Base-by-base conservation (phyloP, 768 basidiomycete genomes). In the Suillus sp. region DNA sequence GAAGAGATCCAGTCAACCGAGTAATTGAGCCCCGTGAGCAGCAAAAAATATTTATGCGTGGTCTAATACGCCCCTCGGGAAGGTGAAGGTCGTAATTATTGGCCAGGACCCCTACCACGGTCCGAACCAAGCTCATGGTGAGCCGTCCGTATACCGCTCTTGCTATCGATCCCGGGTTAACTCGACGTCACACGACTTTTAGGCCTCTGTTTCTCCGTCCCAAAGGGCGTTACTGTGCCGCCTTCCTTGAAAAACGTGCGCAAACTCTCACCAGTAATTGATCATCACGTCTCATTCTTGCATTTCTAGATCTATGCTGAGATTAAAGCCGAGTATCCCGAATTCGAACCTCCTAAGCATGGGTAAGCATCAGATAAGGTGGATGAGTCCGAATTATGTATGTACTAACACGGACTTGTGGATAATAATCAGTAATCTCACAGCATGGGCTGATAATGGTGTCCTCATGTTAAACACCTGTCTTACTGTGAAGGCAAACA, bases 191-290 rank as follows among this genome's bases (percentile, higher is more conserved):
- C 59, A 42, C 57, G 16, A 65, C 45, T 63, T 53, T 47, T 70
- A 94, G 92, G 94, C 63, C 80, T 93, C 59, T 86, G 90, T 78
- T 98, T 98, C 78, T 95, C 93, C 16, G 96, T 98, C n/a, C 89
- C 88, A 13, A 80, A 80, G 40, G 93, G 93, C 14, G 81, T 95
- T 30, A 61, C 78, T 27, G 77, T 88, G 18, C 96, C 95, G 2
- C 92, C 93, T 6, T 96, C 93, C 14, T 78, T 97, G 69, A 83
- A 81, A 69, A 96, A 96, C 78, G 91, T 91, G 69, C 72, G 86
- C 67, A 57, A 35, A 43, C 27, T 64, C 48, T 34, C 50, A 30
- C 48, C 60, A 57, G 53, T 37, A 27, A 67, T 66, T 59, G 65
- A 68, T 62, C 13, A 62, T 45, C 53, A 25, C 32, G 25, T 40